phyloP scores from a whole-genome alignment of 164 flowering plant species.

The Akebia trifoliata region DNA sequence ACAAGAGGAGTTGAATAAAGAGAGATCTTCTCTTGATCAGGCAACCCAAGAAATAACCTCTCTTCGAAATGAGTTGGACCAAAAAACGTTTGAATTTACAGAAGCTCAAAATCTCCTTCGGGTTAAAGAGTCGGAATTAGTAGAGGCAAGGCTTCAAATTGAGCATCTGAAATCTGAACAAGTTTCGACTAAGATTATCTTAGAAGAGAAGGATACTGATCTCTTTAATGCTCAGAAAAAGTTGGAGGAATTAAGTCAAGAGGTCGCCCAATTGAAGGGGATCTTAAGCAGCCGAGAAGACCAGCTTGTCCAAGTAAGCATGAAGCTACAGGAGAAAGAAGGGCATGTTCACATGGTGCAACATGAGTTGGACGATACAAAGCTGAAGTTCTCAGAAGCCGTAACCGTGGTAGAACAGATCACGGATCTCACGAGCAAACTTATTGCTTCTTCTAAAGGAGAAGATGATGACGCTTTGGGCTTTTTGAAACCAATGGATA shows the following conservation, averaged over 20 bases:
- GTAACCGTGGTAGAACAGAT: conserved; percentile 57
- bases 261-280: conserved; percentile 45
- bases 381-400: conserved; percentile 56
- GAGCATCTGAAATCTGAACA: conserved; percentile 64
- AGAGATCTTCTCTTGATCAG: conserved; percentile 46
- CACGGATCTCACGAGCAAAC: conserved; percentile 51
- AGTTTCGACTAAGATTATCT: conserved; percentile 39
- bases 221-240: conserved; percentile 41
- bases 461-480: conserved; percentile 14
- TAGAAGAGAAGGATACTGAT: conserved; percentile 66
- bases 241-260: conserved; percentile 45
- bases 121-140: conserved; percentile 60
- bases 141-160: conserved; percentile 72
- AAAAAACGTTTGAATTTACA: conserved; percentile 40
- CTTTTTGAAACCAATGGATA: conserved; percentile 16
- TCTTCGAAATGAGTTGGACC: conserved; percentile 46
- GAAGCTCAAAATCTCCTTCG: conserved; percentile 40
- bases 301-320: conserved; percentile 52
- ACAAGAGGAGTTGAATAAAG: conserved; percentile 45
- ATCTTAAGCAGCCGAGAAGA: conserved; percentile 56
- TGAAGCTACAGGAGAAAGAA: conserved; percentile 65
- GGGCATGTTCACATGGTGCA: conserved; percentile 36
- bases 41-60: conserved; percentile 35
- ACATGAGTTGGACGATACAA: conserved; percentile 44
- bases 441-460: conserved; percentile 40